phyloP scores from a whole-genome alignment of 225 moss, liverwort and hornwort species.

The Straminergon stramineum region DNA sequence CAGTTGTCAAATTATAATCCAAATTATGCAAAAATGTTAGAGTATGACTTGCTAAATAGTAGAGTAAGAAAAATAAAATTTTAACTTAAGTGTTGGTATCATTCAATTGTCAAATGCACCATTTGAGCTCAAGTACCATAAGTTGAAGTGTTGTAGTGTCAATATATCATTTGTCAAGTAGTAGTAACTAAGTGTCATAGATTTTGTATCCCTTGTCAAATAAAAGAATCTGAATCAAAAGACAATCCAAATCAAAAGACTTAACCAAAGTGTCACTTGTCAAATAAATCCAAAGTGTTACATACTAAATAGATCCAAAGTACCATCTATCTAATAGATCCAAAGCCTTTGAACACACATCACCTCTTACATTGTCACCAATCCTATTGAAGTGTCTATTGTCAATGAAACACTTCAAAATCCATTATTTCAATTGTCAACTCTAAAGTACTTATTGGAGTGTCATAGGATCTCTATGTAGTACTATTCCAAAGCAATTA shows the following conservation, averaged over 20 bases:
- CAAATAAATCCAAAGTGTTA: neutral
- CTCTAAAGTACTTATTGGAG: neutral
- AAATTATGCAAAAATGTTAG: too few species aligned
- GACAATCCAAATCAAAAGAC: too few species aligned
- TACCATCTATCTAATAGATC: neutral
- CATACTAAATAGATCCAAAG: accelerated
- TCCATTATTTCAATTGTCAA: neutral
- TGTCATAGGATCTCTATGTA: neutral
- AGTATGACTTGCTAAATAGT: too few species aligned
- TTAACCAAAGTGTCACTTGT: too few species aligned
- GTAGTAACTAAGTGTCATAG: neutral
- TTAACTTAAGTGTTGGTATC: too few species aligned
- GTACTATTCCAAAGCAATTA: neutral
- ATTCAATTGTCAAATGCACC: too few species aligned
- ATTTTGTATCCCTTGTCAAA: accelerated
- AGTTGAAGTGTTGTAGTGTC: too few species aligned
- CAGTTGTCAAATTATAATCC: too few species aligned
- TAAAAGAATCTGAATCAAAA: neutral
- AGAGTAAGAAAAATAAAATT: too few species aligned
- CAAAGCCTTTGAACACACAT: neutral
- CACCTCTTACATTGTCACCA: neutral
- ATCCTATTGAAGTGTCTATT: neutral
- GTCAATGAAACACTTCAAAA: neutral
- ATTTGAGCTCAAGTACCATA: neutral
- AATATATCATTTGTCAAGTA: neutral